These are phyloP conservation scores for Coix lacrymajobi DNA, from an alignment of 176 grass and related monocot genomes.

Conservation along the genomic window DNA sequence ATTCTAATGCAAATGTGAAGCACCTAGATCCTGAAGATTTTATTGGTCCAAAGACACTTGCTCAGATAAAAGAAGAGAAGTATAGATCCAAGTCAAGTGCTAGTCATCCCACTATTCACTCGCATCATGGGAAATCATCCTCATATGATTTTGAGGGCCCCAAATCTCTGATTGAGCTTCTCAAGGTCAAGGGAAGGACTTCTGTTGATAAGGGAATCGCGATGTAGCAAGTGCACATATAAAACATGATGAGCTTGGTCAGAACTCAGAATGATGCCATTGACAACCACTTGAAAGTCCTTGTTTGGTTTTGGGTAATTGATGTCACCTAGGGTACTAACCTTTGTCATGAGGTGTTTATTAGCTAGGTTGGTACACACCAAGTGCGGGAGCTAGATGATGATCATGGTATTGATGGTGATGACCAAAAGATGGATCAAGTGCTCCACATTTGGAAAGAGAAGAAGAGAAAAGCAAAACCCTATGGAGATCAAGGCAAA, in stretches of 20 bases:
- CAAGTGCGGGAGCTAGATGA: too few species aligned
- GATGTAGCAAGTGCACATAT: neutral
- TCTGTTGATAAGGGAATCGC: neutral
- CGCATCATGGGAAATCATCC: conserved; percentile 7
- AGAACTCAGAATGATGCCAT: neutral
- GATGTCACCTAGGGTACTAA: too few species aligned
- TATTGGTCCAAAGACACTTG: conserved; percentile 40
- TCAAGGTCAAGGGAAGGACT: conserved; percentile 31
- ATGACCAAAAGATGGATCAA: too few species aligned
- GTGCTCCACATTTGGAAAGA: too few species aligned
- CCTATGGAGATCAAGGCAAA: too few species aligned
- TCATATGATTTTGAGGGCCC: conserved; percentile 38
- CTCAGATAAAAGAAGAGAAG: conserved; percentile 51
- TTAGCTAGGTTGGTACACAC: too few species aligned
- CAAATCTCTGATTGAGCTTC: conserved; percentile 41
- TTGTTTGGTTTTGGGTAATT: too few species aligned
- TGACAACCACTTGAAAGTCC: neutral
- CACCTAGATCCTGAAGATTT: neutral
- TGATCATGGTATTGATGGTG: too few species aligned
- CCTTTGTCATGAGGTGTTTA: too few species aligned
- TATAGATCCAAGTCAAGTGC: conserved; percentile 18
- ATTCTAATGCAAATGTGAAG: neutral
- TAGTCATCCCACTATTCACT: neutral
- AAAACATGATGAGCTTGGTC: conserved; percentile 17
- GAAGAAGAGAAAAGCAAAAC: too few species aligned